These are phyloP conservation scores for Scheffersomyces quercinus DNA, from an alignment of 1,139 yeast species.

Conservation along the genomic window DNA sequence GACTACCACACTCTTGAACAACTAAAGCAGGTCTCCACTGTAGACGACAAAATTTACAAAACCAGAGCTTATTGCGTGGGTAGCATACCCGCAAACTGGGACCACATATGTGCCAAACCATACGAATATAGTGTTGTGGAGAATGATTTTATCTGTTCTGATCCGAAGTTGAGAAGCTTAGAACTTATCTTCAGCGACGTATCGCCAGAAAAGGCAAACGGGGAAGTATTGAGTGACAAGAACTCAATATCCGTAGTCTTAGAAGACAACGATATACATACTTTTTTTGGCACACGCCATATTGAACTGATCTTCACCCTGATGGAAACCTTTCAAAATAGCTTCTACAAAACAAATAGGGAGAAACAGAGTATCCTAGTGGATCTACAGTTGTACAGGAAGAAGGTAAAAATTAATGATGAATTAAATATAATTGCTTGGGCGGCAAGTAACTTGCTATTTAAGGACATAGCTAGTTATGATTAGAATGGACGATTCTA, in stretches of 20 bases:
- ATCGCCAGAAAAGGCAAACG: conserved; percentile 1
- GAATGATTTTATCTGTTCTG: conserved; percentile 13
- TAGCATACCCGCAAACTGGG: conserved; percentile 23
- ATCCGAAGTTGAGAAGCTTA: conserved; percentile 24
- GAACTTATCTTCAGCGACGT: conserved; percentile 23
- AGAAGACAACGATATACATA: conserved; percentile 14
- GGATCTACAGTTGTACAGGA: conserved; percentile 14
- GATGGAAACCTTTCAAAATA: no score
- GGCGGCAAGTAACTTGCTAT: neutral
- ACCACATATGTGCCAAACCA: conserved; percentile 26
- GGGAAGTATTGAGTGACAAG: conserved; percentile 7
- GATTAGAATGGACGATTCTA: no score
- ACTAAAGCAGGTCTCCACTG: neutral
- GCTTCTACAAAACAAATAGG: no score
- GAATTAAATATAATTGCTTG: neutral
- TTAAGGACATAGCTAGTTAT: neutral
- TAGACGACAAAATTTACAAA: conserved; percentile 17
- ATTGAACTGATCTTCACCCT: conserved; percentile 23
- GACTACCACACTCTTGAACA: no score
- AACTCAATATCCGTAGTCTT: conserved; percentile 20
- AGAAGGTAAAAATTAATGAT: conserved; percentile 2
- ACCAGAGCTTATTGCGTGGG: conserved; percentile 20
- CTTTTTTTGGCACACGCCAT: conserved; percentile 15
- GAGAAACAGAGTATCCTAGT: neutral
- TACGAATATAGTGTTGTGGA: conserved; percentile 12